Percentiles rank a stretch among this genome's conserved stretches.
These are phyloP conservation scores for Camellia sinensis DNA, from an alignment of 148 eudicot species.

Conservation along the genomic window DNA sequence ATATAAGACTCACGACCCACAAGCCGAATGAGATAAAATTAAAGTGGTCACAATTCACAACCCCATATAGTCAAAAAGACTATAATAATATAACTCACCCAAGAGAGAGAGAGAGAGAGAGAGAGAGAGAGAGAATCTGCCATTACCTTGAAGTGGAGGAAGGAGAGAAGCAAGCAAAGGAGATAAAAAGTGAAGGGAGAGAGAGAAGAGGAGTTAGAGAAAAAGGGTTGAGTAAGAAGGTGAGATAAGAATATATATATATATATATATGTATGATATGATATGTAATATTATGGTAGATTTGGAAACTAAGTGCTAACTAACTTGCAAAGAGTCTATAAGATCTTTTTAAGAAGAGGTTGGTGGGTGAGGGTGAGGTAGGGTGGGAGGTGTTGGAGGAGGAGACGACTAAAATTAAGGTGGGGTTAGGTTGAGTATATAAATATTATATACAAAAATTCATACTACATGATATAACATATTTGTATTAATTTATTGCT, in stretches of 20 bases:
- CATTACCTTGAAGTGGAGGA: constrained; percentile 45
- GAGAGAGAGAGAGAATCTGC: constrained; percentile 38
- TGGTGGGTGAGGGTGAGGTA: constrained; percentile 6
- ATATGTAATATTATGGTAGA: neutral
- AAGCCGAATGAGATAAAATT: neutral
- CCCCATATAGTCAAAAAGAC: constrained; percentile 4
- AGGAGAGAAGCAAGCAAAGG: constrained; percentile 37
- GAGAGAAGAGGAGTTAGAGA: constrained; percentile 15
- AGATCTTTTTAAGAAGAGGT: neutral
- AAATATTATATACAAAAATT: neutral
- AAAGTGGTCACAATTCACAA: neutral
- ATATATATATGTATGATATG: neutral
- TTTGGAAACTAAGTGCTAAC: neutral
- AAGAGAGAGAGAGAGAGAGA: constrained; percentile 17
- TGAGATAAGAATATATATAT: constrained; percentile 41
- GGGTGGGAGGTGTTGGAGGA: neutral
- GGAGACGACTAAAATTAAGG: neutral
- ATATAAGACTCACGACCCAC: neutral
- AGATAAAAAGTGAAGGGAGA: neutral
- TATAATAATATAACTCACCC: neutral
- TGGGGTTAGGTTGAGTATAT: neutral
- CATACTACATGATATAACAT: no score
- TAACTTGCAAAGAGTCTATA: neutral
- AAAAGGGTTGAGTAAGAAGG: constrained; percentile 37
- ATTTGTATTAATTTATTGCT: no score